A percentile compares a stretch with the other conserved stretches of the same genome.
Evolutionary conservation across 1,284 basidiomycete species (phyloP).

Genomic region (Leccinum fallax): DNA sequence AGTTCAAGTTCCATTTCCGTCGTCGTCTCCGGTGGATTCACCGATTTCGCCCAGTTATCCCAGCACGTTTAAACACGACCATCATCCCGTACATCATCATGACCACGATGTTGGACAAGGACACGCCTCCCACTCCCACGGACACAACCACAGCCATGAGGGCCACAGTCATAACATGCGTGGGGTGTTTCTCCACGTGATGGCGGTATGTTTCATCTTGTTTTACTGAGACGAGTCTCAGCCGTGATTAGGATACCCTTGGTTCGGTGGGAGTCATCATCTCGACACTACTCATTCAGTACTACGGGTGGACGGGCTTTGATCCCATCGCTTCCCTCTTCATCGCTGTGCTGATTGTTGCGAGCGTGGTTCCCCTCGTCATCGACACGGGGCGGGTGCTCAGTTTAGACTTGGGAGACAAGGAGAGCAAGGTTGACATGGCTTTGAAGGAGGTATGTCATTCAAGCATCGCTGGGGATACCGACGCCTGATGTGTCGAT

Average conservation of each 20-base stretch:
- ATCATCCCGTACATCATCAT: constrained; percentile 38
- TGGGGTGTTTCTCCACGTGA: constrained; percentile 94
- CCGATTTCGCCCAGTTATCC: constrained; percentile 38
- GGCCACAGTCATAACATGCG: constrained; percentile 98
- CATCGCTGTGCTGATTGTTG: constrained; percentile 94
- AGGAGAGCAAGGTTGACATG: constrained; percentile 63
- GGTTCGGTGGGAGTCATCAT: constrained; percentile 99
- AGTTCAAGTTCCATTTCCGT: constrained; percentile 63
- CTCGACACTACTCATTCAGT: constrained; percentile 93
- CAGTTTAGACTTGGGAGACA: constrained; percentile 81
- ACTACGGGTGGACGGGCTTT: constrained; percentile 99
- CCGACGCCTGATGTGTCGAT: constrained; percentile 28
- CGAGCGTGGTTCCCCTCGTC: constrained; percentile 93
- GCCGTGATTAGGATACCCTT: constrained; percentile 67
- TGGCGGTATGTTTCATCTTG: constrained; percentile 64
- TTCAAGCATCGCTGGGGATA: not conserved
- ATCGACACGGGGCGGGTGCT: constrained; percentile 91
- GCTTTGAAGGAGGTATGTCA: constrained; percentile 74
- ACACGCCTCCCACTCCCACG: constrained; percentile 45
- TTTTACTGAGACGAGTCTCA: constrained; percentile 15
- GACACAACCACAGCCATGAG: constrained; percentile 60
- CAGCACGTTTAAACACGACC: constrained; percentile 36
- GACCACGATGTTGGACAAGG: constrained; percentile 41
- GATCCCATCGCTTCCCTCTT: constrained; percentile 98
- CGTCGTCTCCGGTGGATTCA: constrained; percentile 36